phyloP scores from a whole-genome alignment of 2,329 filamentous ascomycete species.

The Orbilia javanica region DNA sequence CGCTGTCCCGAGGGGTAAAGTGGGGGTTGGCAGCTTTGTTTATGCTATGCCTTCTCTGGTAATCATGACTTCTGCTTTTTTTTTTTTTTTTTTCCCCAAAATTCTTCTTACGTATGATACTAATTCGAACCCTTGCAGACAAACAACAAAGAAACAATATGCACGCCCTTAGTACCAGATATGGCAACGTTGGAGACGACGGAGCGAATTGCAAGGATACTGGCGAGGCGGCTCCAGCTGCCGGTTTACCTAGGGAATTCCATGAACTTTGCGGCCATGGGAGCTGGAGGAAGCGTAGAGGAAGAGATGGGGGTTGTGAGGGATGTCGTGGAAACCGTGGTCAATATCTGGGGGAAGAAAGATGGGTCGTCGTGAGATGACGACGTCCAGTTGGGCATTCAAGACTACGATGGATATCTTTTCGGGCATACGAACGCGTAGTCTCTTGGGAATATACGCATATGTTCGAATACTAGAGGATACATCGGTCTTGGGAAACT shows the following conservation, averaged over 20 bases:
- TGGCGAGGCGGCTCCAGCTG: constrained; percentile 78
- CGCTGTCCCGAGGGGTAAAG: constrained; percentile 62
- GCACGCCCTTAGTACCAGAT: constrained; percentile 82
- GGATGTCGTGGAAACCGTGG: constrained; percentile 73
- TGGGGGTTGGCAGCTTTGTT: constrained; percentile 86
- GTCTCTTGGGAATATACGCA: not conserved
- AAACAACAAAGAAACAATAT: constrained; percentile 73
- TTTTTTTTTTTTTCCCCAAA: constrained; percentile 23
- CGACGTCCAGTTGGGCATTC: not conserved
- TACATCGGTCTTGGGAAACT: not conserved
- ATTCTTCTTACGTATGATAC: not conserved
- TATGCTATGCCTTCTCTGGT: constrained; percentile 89
- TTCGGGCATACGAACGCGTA: not conserved
- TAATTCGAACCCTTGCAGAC: constrained; percentile 57
- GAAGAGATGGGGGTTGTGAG: constrained; percentile 89
- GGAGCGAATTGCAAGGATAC: constrained; percentile 82
- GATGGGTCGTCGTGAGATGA: constrained; percentile 2
- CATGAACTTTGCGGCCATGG: constrained; percentile 79
- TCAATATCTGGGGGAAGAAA: constrained; percentile 63
- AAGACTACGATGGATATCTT: not conserved
- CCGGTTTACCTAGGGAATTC: constrained; percentile 94
- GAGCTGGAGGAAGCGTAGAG: constrained; percentile 83
- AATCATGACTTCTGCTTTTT: constrained; percentile 61
- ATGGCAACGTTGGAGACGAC: constrained; percentile 87
- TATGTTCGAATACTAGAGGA: not conserved